phyloP scores from a whole-genome alignment of 1,139 yeast genomes.

The Eremothecium cymbalariae region DNA sequence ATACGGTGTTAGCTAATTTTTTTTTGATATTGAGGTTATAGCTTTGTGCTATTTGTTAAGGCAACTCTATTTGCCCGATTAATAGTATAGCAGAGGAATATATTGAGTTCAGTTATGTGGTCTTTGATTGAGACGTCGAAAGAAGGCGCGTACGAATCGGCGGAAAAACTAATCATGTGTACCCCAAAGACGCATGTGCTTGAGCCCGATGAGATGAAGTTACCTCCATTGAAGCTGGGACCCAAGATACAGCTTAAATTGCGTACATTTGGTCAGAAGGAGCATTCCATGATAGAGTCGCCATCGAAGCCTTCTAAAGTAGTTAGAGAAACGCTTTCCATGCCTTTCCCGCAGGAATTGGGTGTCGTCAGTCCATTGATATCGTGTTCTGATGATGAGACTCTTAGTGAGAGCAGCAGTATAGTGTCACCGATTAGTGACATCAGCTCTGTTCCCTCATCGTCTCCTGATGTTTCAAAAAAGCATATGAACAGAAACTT shows the following conservation, averaged over 20 bases:
- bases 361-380: conserved; percentile 1
- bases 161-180: not conserved
- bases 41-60: too few relatives aligned
- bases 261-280: conserved; percentile 3
- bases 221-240: conserved; percentile 8
- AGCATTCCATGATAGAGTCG: conserved; percentile 2
- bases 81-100: too few relatives aligned
- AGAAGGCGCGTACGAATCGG: not conserved
- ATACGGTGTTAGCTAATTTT: too few relatives aligned
- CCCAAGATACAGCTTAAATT: conserved; percentile 2
- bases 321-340: not conserved
- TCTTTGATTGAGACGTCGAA: conserved; percentile 1
- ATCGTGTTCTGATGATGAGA: conserved; percentile 8
- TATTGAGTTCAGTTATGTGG: too few relatives aligned
- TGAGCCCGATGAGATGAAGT: conserved; percentile 1
- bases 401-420: conserved; percentile 8
- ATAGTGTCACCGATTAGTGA: conserved; percentile 5
- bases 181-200: conserved; percentile 6
- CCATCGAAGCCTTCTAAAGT: conserved; percentile 10
- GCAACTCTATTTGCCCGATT: too few relatives aligned
- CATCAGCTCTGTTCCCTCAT: conserved; percentile 1
- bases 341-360: not conserved
- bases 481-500: not conserved
- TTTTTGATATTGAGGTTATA: too few relatives aligned
- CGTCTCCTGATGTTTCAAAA: conserved; percentile 1